These are phyloP conservation scores for Fraxinus ornus DNA, from an alignment of 305 asterid species.

Conservation along the genomic window DNA sequence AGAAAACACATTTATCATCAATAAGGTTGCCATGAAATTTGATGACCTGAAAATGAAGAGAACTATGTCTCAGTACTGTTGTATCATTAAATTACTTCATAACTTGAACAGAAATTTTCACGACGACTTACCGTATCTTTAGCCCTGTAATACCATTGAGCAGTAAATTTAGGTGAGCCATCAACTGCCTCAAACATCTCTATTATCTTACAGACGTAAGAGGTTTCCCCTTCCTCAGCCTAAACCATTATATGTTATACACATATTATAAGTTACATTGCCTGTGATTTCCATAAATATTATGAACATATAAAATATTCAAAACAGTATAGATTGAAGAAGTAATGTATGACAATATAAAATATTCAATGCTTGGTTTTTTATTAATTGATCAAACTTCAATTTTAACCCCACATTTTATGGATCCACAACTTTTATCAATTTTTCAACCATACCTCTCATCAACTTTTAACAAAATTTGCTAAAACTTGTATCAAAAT, in stretches of 20 bases:
- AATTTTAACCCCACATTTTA: not conserved
- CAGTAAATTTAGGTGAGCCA: constrained; percentile 42
- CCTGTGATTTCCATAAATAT: not conserved
- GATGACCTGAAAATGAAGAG: constrained; percentile 42
- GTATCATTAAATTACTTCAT: not conserved
- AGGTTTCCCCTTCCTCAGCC: constrained; percentile 46
- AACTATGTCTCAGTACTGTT: constrained; percentile 11
- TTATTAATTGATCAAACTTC: not conserved
- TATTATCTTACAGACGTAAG: constrained; percentile 59
- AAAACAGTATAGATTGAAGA: not conserved
- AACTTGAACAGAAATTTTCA: not conserved
- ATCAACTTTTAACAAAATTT: not conserved
- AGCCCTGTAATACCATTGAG: constrained; percentile 80
- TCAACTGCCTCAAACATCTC: constrained; percentile 64
- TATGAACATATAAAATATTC: not conserved
- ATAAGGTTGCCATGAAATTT: constrained; percentile 35
- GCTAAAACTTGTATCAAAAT: not conserved
- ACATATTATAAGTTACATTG: not conserved
- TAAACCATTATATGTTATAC: constrained; percentile 18
- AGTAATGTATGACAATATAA: not conserved
- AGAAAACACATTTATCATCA: constrained; percentile 50
- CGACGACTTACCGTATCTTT: constrained; percentile 55
- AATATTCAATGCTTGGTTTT: not conserved
- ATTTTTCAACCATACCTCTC: not conserved
- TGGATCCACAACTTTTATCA: not conserved